Conservation (phyloP, 108 stramenopile genomes). For the Cyclotella kingstonii region DNA sequence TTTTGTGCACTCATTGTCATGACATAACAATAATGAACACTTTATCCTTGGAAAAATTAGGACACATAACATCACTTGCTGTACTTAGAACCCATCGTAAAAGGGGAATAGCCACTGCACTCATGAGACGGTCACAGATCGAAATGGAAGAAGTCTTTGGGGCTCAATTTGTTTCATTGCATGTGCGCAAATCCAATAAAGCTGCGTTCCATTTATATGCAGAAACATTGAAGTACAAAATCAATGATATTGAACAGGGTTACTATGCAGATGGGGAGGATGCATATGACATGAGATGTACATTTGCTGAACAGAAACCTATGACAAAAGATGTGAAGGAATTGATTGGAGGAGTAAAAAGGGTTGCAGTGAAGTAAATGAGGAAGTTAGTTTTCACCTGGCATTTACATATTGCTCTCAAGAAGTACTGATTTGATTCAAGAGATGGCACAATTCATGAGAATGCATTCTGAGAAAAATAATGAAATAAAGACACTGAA, state of each 20-base stretch:
- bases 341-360: conserved; percentile 6
- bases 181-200: conserved; percentile 95
- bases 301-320: conserved; percentile 46
- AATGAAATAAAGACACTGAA: too few relatives aligned
- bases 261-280: conserved; percentile 99
- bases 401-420: too few relatives aligned
- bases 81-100: conserved; percentile 94
- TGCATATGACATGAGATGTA: conserved; percentile 96
- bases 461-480: too few relatives aligned
- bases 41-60: too few relatives aligned
- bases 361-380: background rate
- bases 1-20: background rate
- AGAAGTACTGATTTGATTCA: too few relatives aligned
- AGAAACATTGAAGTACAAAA: conserved; percentile 90
- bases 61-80: conserved; percentile 98
- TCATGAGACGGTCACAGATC: conserved; percentile 85
- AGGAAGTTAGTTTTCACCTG: too few relatives aligned
- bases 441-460: too few relatives aligned
- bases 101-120: conserved; percentile 89
- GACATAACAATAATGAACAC: too few relatives aligned
- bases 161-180: conserved; percentile 94
- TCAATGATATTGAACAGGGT: conserved; percentile 94
- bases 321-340: background rate
- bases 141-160: conserved; percentile 94
- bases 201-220: conserved; percentile 98